Evolutionary conservation across 2,329 filamentous ascomycete genomes (phyloP), one percentile per base, ranked within the genome.

Genomic region (Ophiostoma sp.): DNA sequence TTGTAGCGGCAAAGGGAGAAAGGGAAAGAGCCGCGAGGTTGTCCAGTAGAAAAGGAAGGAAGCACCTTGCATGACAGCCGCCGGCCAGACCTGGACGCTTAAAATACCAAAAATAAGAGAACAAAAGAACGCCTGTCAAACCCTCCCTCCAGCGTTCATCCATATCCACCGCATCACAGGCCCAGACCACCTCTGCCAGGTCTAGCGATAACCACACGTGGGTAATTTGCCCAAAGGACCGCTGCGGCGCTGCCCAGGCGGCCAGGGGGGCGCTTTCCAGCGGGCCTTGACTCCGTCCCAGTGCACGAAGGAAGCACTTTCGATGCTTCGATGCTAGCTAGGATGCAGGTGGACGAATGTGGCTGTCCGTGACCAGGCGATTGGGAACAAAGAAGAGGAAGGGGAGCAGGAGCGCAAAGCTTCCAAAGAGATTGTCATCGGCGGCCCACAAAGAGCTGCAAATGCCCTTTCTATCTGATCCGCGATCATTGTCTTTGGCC

Each of bases 231-330:
- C 42, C 42, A 52, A 50, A 66, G 66, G 45, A 55, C 25, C 17
- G 12, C 28, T 31, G 45, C 28, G n/a, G 25, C 6, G 36, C 33
- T 12, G 36, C 59, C 61, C 61, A 45, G 61, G 5, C 42, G 2
- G 12, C 42, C 42, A 48, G 42, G 42, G 6, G 42, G 1, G 15
- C 42, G 25, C 42, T 17, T 36, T 69, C 45, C 50, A 70, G 68
- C 68, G 68, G 66, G 68, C 68, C 68, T 59, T 28, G 3, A 33
- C 66, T 69, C 66, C 66, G 45, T 52, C 28, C 19, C 66, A 36
- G 42, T 15, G 66, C 45, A 52, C 28, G 19, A 52, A 69, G 42
- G 66, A 69, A n/a, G 17, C 39, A 50, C 25, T 19, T 28, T 17
- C 4, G 22, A 45, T 45, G 36, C 39, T 64, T 42, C 36, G 22